phyloP scores from a whole-genome alignment of 2,329 filamentous ascomycete genomes.

The Epichloe amarillans region DNA sequence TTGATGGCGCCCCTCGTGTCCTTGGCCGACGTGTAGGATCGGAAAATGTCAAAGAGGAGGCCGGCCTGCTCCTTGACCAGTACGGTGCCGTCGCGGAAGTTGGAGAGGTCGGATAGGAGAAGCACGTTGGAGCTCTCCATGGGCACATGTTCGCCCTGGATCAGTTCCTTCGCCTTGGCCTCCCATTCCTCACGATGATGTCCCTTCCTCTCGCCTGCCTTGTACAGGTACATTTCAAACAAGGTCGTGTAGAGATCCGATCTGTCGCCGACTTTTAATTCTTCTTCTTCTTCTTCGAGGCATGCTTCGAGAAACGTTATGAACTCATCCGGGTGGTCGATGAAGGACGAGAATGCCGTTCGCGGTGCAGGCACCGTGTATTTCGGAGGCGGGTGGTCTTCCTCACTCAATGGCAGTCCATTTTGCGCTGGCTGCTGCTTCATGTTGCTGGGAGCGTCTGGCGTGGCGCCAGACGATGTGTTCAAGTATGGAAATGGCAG shows the following conservation, averaged over 20 bases:
- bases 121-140: constrained; percentile 95
- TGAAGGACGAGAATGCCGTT: constrained; percentile 89
- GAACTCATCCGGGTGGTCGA: constrained; percentile 86
- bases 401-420: constrained; percentile 34
- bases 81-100: constrained; percentile 81
- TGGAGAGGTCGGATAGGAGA: constrained; percentile 78
- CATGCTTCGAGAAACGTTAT: constrained; percentile 87
- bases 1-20: constrained; percentile 86
- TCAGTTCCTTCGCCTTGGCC: constrained; percentile 74
- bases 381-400: constrained; percentile 32
- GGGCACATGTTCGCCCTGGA: constrained; percentile 65
- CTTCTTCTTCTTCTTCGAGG: constrained; percentile 45
- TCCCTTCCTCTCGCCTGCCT: constrained; percentile 62
- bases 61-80: constrained; percentile 90
- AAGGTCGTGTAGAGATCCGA: constrained; percentile 86
- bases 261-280: constrained; percentile 60
- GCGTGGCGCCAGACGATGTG: constrained; percentile 37
- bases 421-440: constrained; percentile 40
- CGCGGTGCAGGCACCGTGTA: constrained; percentile 75
- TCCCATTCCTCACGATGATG: constrained; percentile 65
- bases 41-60: constrained; percentile 87
- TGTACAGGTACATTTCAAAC: constrained; percentile 96
- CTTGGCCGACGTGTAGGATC: constrained; percentile 83
- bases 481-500: constrained; percentile 81
- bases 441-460: constrained; percentile 34